These are phyloP conservation scores for Arthrobotrys sphaeroides DNA, from an alignment of 2,329 filamentous ascomycete genomes.

Conservation along the genomic window DNA sequence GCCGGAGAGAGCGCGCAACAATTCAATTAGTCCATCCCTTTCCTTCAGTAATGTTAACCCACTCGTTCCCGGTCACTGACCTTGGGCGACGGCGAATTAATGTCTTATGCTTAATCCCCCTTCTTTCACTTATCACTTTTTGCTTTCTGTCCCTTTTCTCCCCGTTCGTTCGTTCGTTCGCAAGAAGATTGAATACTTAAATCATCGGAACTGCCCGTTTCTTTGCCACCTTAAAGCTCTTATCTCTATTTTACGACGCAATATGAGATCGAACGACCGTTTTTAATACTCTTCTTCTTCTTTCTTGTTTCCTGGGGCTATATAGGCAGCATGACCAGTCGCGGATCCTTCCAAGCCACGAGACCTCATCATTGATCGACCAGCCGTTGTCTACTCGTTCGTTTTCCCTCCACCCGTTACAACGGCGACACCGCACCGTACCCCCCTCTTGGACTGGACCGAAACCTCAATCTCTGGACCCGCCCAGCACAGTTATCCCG, in stretches of 20 bases:
- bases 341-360: slow-evolving; percentile 49
- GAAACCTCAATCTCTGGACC: slow-evolving; percentile 4
- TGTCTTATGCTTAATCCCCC: slow-evolving; percentile 32
- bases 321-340: slow-evolving; percentile 51
- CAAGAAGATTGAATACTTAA: slow-evolving; percentile 41
- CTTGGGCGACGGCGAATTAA: neutral
- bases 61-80: neutral
- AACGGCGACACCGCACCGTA: neutral
- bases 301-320: slow-evolving; percentile 18
- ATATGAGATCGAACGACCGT: slow-evolving; percentile 40
- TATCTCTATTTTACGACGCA: slow-evolving; percentile 43
- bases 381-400: neutral
- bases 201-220: slow-evolving; percentile 21
- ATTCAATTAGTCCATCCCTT: neutral
- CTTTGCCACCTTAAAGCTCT: slow-evolving; percentile 29
- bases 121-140: neutral
- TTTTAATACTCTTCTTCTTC: slow-evolving; percentile 34
- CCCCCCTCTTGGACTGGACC: neutral
- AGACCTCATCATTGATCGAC: slow-evolving; percentile 13
- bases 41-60: slow-evolving; percentile 21
- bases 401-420: neutral
- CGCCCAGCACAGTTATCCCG: neutral
- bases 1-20: slow-evolving; percentile 38
- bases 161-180: neutral
- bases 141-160: neutral